Evolutionary conservation across 2,329 filamentous ascomycete species (phyloP), one percentile per base, ranked within the genome.

Genomic region (Colletotrichum tabaci): DNA sequence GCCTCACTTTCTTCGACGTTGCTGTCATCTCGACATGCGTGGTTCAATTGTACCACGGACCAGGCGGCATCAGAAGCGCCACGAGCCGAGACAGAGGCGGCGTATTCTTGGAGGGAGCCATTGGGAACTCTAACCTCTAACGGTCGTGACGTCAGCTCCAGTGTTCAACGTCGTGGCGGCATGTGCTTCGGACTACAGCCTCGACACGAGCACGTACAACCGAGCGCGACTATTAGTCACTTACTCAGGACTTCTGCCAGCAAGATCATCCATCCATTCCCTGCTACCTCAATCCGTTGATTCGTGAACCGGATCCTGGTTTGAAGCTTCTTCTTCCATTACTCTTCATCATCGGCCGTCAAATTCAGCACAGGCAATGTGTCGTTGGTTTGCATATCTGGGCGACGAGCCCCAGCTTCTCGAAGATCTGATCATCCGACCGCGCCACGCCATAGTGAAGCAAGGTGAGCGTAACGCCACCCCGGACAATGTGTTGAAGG

Each of bases 331-430:
- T 13, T n/a, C 18, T 56, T 6, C 30, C 30, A 7, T 15, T 38
- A 10, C 9, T 35, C 21, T 57, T 13, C n/a, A 12, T 2, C 7
- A 23, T 9, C 40, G 35, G 23, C 35, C 12, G 6, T 12, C 35
- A 21, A 13, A 57, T n/a, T 2, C 2, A 15, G 16, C 5, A 16
- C 5, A 16, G 35, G 5, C 18, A 30, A 71, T 71, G 68, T 71
- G 68, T 8, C 68, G 68, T 52, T 71, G 65, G 68, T 60, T 71
- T 30, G 55, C 58, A 12, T 71, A 71, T 42, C 9, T 71, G 18
- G 65, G 68, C 38, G 42, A 71, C n/a, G 68, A 71, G 52, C 50
- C 65, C 2, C 68, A 69, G 35, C 68, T 71, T 23, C 65, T 71
- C 2, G 65, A 71, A 46, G 68, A 71, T 1, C 38, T 71, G 7